These are phyloP conservation scores for Golovinomyces cichoracearum DNA, from an alignment of 2,329 filamentous ascomycete species.

Conservation along the genomic window DNA sequence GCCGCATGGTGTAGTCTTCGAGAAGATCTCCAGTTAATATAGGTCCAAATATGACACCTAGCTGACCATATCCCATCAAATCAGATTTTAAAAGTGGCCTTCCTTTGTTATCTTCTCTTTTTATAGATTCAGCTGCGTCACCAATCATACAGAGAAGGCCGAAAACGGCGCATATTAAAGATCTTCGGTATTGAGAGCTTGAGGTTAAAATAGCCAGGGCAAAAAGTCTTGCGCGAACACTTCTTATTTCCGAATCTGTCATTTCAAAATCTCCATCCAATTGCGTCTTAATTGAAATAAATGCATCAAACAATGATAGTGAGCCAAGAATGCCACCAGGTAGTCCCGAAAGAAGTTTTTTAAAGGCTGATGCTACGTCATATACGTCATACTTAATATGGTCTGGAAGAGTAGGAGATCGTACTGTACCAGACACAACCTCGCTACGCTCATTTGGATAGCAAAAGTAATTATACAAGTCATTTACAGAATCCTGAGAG, in stretches of 20 bases:
- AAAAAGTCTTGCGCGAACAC: slow-evolving; percentile 36
- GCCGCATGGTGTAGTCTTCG: slow-evolving; percentile 20
- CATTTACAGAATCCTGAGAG: slow-evolving; percentile 25
- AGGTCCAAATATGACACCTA: slow-evolving; percentile 40
- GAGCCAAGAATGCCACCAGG: slow-evolving; percentile 42
- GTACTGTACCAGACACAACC: slow-evolving; percentile 28
- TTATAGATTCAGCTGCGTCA: slow-evolving; percentile 26
- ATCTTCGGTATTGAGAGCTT: slow-evolving; percentile 31
- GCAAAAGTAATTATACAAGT: slow-evolving; percentile 38
- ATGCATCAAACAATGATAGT: slow-evolving; percentile 31
- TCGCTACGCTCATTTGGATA: slow-evolving; percentile 22
- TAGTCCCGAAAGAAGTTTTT: slow-evolving; percentile 33
- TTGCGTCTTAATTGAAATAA: slow-evolving; percentile 34
- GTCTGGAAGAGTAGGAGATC: slow-evolving; percentile 30
- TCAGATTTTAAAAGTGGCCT: slow-evolving; percentile 28
- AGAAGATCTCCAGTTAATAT: slow-evolving; percentile 33
- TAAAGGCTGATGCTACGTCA: slow-evolving; percentile 42
- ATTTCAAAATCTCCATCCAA: slow-evolving; percentile 26
- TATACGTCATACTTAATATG: slow-evolving; percentile 34
- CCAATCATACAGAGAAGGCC: slow-evolving; percentile 37
- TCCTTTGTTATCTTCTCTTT: slow-evolving; percentile 25
- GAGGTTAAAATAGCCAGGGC: slow-evolving; percentile 34
- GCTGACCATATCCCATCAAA: slow-evolving; percentile 35
- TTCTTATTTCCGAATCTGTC: slow-evolving; percentile 26
- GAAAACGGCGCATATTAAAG: slow-evolving; percentile 41